Conservation (phyloP, 192 early-diverging fungal genomes). For the Piromyces finnis region DNA sequence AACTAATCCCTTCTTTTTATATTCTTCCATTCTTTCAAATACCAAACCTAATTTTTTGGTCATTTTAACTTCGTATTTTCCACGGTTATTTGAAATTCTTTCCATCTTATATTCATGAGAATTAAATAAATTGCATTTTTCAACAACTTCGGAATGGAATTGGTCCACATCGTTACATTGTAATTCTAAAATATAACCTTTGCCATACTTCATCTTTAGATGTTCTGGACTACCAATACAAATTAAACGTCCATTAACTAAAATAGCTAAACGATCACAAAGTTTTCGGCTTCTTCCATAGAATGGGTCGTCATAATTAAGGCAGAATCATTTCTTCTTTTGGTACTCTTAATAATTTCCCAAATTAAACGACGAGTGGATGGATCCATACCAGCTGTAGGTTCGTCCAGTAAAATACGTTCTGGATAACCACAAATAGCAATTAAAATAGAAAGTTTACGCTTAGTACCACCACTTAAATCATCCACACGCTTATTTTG, state of each 20-base stretch:
- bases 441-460: constrained; percentile 3
- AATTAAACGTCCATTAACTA: constrained; percentile 20
- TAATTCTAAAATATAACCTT: constrained; percentile 16
- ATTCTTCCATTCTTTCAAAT: too few species aligned
- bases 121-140: not conserved
- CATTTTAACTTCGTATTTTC: too few species aligned
- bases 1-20: too few species aligned
- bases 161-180: constrained; percentile 7
- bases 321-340: not conserved
- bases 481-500: constrained; percentile 6
- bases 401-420: constrained; percentile 10
- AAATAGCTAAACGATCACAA: constrained; percentile 21
- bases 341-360: constrained; percentile 10
- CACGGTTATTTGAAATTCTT: not conserved
- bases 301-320: constrained; percentile 16
- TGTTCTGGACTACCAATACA: constrained; percentile 22
- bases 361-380: constrained; percentile 27
- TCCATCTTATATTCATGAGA: not conserved
- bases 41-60: too few species aligned
- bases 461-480: constrained; percentile 7
- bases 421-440: constrained; percentile 5
- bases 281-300: constrained; percentile 23
- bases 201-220: constrained; percentile 23
- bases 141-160: not conserved
- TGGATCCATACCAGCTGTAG: constrained; percentile 19